Evolutionary conservation across 176 grass and related monocot genomes (phyloP).

Genomic region (Juncus inflexus): DNA sequence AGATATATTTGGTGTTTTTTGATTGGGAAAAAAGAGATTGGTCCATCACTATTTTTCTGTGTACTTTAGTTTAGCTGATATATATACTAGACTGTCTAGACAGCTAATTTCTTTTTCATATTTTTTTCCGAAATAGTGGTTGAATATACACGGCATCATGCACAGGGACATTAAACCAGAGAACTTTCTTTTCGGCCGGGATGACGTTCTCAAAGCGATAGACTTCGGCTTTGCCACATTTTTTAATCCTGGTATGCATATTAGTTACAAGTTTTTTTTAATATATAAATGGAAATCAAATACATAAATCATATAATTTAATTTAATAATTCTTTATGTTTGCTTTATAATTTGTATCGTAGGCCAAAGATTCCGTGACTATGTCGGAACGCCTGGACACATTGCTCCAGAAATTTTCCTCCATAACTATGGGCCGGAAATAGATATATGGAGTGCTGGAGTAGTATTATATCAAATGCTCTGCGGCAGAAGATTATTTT

Average conservation of each 20-base stretch:
- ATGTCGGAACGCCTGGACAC: neutral
- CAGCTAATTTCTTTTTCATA: neutral
- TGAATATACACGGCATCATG: slow-evolving; percentile 1
- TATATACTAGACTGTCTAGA: neutral
- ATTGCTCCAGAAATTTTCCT: slow-evolving; percentile 12
- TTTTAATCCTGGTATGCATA: slow-evolving; percentile 4
- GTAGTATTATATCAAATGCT: slow-evolving; percentile 3
- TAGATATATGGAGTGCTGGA: slow-evolving; percentile 14
- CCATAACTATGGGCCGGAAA: neutral
- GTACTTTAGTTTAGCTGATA: neutral
- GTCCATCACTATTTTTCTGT: too few relatives aligned
- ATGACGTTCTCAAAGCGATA: neutral
- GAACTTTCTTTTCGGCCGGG: slow-evolving; percentile 9
- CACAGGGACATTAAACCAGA: slow-evolving; percentile 19
- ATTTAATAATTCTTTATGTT: neutral
- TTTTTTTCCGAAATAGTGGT: neutral
- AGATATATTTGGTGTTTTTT: too few relatives aligned
- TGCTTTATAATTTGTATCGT: neutral
- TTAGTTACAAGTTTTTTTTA: neutral
- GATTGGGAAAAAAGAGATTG: neutral
- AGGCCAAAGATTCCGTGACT: neutral
- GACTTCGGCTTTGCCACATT: slow-evolving; percentile 13
- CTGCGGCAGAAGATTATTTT: neutral
- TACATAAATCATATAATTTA: neutral
- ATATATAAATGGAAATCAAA: neutral